Evolutionary conservation across 2,329 filamentous ascomycete genomes (phyloP).

Genomic region (Mycosphaerella arachidis): DNA sequence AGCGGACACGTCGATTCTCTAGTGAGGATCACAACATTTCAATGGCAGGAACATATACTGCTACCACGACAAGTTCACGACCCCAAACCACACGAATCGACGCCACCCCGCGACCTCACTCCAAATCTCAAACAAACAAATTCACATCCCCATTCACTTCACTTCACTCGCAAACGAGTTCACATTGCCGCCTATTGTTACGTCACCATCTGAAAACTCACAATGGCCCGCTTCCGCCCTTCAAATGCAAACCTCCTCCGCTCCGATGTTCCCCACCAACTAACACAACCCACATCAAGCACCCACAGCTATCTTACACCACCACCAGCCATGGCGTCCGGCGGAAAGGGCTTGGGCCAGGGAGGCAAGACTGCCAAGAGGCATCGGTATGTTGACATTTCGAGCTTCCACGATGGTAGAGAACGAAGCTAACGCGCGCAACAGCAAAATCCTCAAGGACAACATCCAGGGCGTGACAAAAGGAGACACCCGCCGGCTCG

Average conservation of each 20-base stretch:
- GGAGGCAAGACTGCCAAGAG: constrained; percentile 19
- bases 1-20: too few relatives aligned
- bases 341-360: constrained; percentile 15
- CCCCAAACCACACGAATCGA: too few relatives aligned
- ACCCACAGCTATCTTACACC: neutral
- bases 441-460: constrained; percentile 96
- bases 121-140: neutral
- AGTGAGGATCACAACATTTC: too few relatives aligned
- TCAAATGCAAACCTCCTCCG: neutral
- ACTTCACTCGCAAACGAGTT: neutral
- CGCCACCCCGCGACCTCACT: neutral
- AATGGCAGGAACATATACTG: too few relatives aligned
- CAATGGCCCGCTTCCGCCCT: neutral
- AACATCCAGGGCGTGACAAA: constrained; percentile 99
- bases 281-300: neutral
- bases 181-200: neutral
- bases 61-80: too few relatives aligned
- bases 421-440: neutral
- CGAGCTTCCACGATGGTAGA: neutral
- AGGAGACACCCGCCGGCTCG: constrained; percentile 59
- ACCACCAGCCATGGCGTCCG: neutral
- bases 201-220: neutral
- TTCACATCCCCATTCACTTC: neutral
- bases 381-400: constrained; percentile 18
- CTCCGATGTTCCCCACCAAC: constrained; percentile 7